Conservation (phyloP, 495 filamentous ascomycete species). For the Lindgomyces ingoldianus region DNA sequence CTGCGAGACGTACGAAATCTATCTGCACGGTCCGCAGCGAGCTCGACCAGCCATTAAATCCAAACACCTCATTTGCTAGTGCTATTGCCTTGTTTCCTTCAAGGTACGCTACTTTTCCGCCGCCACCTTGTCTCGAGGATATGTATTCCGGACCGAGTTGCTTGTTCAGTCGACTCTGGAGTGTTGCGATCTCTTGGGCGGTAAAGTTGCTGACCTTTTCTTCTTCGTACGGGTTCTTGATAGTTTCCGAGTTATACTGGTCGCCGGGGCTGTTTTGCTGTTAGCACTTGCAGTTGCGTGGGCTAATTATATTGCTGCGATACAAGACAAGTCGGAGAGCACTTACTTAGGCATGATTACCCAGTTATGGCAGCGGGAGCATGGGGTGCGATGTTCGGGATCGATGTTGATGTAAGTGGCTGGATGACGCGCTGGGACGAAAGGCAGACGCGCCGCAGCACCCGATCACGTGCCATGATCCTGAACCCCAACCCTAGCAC, state of each 20-base stretch:
- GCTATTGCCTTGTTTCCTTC: conserved; percentile 91
- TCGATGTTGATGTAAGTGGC: conserved; percentile 26
- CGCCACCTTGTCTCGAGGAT: conserved; percentile 76
- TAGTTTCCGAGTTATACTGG: conserved; percentile 60
- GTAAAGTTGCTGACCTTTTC: conserved; percentile 76
- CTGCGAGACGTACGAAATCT: conserved; percentile 67
- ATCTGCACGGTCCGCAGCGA: conserved; percentile 84
- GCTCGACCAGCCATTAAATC: conserved; percentile 98
- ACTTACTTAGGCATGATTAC: conserved; percentile 36
- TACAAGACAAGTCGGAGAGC: too few relatives aligned
- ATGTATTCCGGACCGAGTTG: conserved; percentile 98
- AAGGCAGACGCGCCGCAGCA: conserved; percentile 13
- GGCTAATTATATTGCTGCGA: background rate
- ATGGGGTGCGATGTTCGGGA: conserved; percentile 7
- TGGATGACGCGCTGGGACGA: conserved; percentile 16
- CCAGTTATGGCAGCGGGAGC: conserved; percentile 14
- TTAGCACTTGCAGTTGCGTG: background rate
- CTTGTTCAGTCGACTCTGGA: conserved; percentile 82
- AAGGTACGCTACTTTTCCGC: conserved; percentile 86
- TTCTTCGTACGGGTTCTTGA: conserved; percentile 78
- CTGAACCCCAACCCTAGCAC: background rate
- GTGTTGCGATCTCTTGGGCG: conserved; percentile 82
- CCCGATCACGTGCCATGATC: conserved; percentile 18
- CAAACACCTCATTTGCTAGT: conserved; percentile 96
- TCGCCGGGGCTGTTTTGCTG: conserved; percentile 64